Conservation (phyloP, 116 monocot genomes). For the Trichopus zeylanicus region DNA sequence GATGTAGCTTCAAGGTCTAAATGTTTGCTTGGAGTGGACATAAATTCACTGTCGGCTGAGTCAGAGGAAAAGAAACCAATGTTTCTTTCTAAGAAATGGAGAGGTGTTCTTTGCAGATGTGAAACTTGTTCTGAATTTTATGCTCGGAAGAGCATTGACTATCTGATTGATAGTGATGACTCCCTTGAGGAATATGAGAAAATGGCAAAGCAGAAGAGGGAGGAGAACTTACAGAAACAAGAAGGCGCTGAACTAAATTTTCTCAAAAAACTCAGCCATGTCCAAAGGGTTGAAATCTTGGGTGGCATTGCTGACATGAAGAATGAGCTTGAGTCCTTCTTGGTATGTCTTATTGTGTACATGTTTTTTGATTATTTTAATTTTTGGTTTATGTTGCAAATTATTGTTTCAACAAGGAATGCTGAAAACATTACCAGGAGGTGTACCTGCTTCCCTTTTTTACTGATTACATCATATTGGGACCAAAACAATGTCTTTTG, state of each 20-base stretch:
- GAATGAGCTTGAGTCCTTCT: constrained; percentile 66
- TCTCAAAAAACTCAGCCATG: constrained; percentile 65
- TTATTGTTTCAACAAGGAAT: no score
- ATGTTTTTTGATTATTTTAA: not conserved
- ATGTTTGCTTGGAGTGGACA: constrained; percentile 55
- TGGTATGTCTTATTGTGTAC: constrained; percentile 45
- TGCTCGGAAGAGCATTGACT: constrained; percentile 40
- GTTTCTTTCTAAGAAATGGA: constrained; percentile 86
- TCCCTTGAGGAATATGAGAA: constrained; percentile 88
- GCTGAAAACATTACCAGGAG: no score
- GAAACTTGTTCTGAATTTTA: constrained; percentile 56
- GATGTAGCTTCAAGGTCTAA: constrained; percentile 6
- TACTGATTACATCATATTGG: no score
- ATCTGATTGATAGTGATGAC: constrained; percentile 73
- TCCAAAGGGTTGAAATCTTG: constrained; percentile 86
- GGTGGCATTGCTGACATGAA: constrained; percentile 85
- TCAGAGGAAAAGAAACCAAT: constrained; percentile 53
- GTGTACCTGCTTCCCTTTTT: no score
- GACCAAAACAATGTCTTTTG: no score
- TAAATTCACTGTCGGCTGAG: constrained; percentile 19
- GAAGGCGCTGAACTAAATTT: constrained; percentile 80
- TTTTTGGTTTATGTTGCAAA: no score
- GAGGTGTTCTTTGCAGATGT: constrained; percentile 72
- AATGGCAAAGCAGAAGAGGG: constrained; percentile 66
- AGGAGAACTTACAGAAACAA: constrained; percentile 70